Evolutionary conservation across 192 early-diverging fungal genomes (phyloP), one percentile per base, ranked within the genome.

Genomic region (Funneliformis mosseae): DNA sequence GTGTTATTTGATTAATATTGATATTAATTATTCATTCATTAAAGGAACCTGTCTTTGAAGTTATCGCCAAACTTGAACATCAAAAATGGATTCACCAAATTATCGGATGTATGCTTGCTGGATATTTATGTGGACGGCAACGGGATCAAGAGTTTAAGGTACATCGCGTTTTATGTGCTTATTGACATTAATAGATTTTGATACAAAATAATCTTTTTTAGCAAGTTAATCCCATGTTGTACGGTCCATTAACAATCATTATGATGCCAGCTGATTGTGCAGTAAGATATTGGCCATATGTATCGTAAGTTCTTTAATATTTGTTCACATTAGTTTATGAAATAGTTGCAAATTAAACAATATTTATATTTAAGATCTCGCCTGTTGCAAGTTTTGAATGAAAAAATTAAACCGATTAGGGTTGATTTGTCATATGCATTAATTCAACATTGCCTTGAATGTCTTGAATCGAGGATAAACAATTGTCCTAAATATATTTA

Each of bases 111-210:
- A 48, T 73, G 27, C 48, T 73, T 10, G 46, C 43, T 27, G 71
- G 71, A 27, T 73, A 48, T 69, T 73, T 73, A 48, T 73, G 71
- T 73, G 39, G 11, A 41, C 42, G 12, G 12, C 68, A 70, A 41
- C n/a, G 38, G 8, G 6, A 70, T 12, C 14, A n/a, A n/a, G 5
- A 8, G 0, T 21, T 10, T 10, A 42, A 70, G 41, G 68, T 70
- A 70, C 8, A 28, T 67, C 33, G 33, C 21, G 50, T n/a, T 55
- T 63, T 38, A 12, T 67, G 11, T 23, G 16, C 16, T 38, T 14
- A 66, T 66, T 33, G 28, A 25, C 5, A 3, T 33, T 38, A 10
- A 21, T 6, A 6, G 33, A 11, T 67, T 12, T 12, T 28, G 27
- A 70, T 3, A 21, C 8, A 12, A 46, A 46, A 48, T 46, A 73